Percentiles rank a stretch among this genome's conserved stretches.
These are phyloP conservation scores for Polytolypa hystricis DNA, from an alignment of 2,329 filamentous ascomycete genomes.

Conservation along the genomic window DNA sequence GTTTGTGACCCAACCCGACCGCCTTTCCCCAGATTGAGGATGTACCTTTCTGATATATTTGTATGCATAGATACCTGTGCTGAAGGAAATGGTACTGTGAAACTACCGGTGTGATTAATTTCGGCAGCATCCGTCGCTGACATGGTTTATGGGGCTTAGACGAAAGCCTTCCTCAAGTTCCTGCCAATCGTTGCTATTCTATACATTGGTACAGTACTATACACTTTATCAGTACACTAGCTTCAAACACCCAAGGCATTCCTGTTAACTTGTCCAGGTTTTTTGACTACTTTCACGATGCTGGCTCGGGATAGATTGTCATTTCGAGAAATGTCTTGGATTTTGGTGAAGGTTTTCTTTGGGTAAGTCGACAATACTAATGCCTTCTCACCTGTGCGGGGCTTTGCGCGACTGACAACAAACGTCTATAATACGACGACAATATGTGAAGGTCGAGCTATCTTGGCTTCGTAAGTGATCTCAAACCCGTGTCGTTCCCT, in stretches of 20 bases:
- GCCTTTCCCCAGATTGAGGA: constrained; percentile 3
- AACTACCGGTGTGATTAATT: not conserved
- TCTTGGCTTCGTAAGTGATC: constrained; percentile 46
- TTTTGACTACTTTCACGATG: constrained; percentile 66
- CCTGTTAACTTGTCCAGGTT: constrained; percentile 51
- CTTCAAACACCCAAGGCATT: too few relatives aligned
- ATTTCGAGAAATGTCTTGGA: constrained; percentile 47
- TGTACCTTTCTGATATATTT: constrained; percentile 7
- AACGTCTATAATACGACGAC: constrained; percentile 10
- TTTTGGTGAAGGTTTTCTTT: constrained; percentile 52
- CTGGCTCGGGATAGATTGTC: constrained; percentile 47
- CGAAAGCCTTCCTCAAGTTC: constrained; percentile 82
- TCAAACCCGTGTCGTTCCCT: not conserved
- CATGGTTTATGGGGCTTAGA: constrained; percentile 27
- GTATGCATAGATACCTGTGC: constrained; percentile 57
- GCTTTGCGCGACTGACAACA: constrained; percentile 15
- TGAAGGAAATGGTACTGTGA: constrained; percentile 68
- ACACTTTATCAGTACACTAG: not conserved
- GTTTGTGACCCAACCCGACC: constrained; percentile 18
- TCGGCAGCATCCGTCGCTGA: constrained; percentile 5
- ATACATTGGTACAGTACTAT: constrained; percentile 52
- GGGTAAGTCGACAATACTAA: constrained; percentile 33
- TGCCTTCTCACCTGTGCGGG: not conserved
- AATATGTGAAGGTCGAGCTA: constrained; percentile 36
- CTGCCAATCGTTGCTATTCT: constrained; percentile 65